Conservation (phyloP, 2,329 filamentous ascomycete species). For the Cladorrhinum sp. region DNA sequence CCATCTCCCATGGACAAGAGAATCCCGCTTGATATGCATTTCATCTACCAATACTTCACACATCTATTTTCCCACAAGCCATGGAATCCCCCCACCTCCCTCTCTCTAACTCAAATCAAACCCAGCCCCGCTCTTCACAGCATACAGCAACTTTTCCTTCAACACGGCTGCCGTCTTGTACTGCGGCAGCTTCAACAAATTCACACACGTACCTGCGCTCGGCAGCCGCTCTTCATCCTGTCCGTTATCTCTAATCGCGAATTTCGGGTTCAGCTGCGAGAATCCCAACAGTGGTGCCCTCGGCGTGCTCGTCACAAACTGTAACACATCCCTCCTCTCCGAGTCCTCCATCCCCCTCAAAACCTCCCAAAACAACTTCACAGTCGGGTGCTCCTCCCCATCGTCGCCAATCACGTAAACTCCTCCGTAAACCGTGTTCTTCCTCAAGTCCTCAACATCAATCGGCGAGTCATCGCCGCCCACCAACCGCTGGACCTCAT, state of each 20-base stretch:
- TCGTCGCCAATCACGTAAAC: constrained; percentile 90
- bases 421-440: constrained; percentile 82
- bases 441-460: constrained; percentile 78
- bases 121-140: constrained; percentile 82
- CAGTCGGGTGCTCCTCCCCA: constrained; percentile 75
- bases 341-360: constrained; percentile 72
- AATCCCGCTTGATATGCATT: too few species aligned
- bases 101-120: constrained; percentile 71
- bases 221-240: constrained; percentile 74
- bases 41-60: too few species aligned
- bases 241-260: constrained; percentile 85
- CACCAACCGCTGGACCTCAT: constrained; percentile 88
- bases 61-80: too few species aligned
- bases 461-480: constrained; percentile 84
- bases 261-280: constrained; percentile 75
- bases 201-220: constrained; percentile 94
- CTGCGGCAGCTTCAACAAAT: constrained; percentile 84
- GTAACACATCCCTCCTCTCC: constrained; percentile 81
- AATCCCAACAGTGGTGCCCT: constrained; percentile 88
- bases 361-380: constrained; percentile 88
- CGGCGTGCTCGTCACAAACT: constrained; percentile 93
- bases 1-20: too few species aligned
- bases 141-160: constrained; percentile 81
- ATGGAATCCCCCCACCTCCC: not conserved
- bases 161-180: constrained; percentile 66